Conservation (phyloP, 768 basidiomycete species). For the Suillus fuscotomentosus region DNA sequence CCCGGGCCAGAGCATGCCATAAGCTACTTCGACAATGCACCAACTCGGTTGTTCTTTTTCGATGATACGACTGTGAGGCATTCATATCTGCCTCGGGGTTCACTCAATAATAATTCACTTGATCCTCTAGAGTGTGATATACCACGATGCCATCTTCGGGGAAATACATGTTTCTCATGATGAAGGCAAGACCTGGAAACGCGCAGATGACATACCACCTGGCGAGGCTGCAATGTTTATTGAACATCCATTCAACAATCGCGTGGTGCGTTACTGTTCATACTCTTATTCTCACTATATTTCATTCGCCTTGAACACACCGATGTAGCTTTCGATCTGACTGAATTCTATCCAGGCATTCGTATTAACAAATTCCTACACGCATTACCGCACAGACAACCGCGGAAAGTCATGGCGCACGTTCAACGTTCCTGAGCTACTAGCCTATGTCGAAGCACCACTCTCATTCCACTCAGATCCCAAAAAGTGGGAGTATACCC, state of each 20-base stretch:
- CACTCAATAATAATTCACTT: not conserved
- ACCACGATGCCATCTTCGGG: constrained; percentile 71
- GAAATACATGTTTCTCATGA: constrained; percentile 77
- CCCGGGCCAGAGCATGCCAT: constrained; percentile 42
- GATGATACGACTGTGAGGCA: constrained; percentile 79
- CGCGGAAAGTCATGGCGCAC: constrained; percentile 84
- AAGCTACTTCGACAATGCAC: constrained; percentile 66
- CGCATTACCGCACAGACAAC: constrained; percentile 87
- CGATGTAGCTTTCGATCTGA: not conserved
- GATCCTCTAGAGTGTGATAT: constrained; percentile 58
- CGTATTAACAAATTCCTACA: constrained; percentile 67
- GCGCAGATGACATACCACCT: constrained; percentile 46
- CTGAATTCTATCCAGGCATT: constrained; percentile 62
- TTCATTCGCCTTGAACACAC: not conserved
- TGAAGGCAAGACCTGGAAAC: constrained; percentile 77
- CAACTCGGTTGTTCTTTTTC: constrained; percentile 84
- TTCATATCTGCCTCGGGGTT: constrained; percentile 13
- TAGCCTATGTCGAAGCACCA: constrained; percentile 48
- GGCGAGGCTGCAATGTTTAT: constrained; percentile 74
- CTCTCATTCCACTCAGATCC: constrained; percentile 87
- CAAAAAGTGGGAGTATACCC: constrained; percentile 65
- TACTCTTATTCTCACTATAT: constrained; percentile 1
- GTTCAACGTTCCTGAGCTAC: constrained; percentile 65
- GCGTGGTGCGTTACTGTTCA: constrained; percentile 48
- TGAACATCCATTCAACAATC: constrained; percentile 83